These are phyloP conservation scores for Cicer chorassanicum DNA, from an alignment of 306 rosid species.

Conservation along the genomic window DNA sequence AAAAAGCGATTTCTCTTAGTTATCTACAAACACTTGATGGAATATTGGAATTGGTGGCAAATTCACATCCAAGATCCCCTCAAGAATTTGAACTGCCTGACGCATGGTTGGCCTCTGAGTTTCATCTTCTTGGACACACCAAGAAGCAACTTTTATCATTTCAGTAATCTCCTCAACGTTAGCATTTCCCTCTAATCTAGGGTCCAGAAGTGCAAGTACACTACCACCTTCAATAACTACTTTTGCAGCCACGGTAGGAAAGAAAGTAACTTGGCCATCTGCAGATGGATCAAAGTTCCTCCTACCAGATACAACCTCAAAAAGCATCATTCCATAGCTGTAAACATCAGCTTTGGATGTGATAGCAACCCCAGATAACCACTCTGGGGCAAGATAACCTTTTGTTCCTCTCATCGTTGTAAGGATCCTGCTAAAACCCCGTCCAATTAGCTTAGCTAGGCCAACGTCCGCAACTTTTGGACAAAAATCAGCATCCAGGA, in stretches of 20 bases:
- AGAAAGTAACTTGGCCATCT: slow-evolving; percentile 43
- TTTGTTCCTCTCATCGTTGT: slow-evolving; percentile 71
- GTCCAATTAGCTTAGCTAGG: slow-evolving; percentile 58
- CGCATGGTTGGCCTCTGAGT: slow-evolving; percentile 55
- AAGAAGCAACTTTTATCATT: slow-evolving; percentile 53
- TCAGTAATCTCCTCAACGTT: slow-evolving; percentile 46
- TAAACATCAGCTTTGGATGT: slow-evolving; percentile 59
- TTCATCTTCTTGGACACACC: slow-evolving; percentile 67
- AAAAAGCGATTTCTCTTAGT: slow-evolving; percentile 40
- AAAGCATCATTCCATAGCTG: slow-evolving; percentile 63
- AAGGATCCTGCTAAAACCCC: slow-evolving; percentile 54
- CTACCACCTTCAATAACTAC: slow-evolving; percentile 45
- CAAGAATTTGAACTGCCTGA: slow-evolving; percentile 63
- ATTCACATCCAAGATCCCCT: slow-evolving; percentile 46
- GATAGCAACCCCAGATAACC: slow-evolving; percentile 58
- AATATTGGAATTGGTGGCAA: slow-evolving; percentile 52
- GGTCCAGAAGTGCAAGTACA: slow-evolving; percentile 48
- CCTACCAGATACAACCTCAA: slow-evolving; percentile 56
- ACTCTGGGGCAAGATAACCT: slow-evolving; percentile 73
- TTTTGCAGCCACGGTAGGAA: slow-evolving; percentile 46
- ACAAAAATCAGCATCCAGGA: slow-evolving; percentile 47
- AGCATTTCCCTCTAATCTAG: slow-evolving; percentile 48
- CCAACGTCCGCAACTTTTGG: slow-evolving; percentile 64
- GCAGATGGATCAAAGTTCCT: slow-evolving; percentile 52
- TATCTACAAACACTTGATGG: slow-evolving; percentile 47